Evolutionary conservation across 768 basidiomycete species (phyloP), one percentile per base, ranked within the genome.

Genomic region (Strobilomyces echinocephalus): DNA sequence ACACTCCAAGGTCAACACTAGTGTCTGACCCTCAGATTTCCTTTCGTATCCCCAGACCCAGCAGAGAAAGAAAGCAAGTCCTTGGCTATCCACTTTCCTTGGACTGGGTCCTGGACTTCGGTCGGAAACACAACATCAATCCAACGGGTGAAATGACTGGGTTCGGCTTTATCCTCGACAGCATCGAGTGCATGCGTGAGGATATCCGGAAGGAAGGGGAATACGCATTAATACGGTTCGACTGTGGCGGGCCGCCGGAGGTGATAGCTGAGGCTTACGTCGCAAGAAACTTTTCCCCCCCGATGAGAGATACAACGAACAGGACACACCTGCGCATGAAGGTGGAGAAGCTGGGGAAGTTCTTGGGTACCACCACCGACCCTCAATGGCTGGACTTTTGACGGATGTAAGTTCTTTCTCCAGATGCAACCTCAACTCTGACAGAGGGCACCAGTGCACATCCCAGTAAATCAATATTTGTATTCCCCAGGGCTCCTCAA

Each of bases 321-420:
- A 7, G 1, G 12, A 16, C 6, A 8, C 11, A 28, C 3, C 0
- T 44, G 20, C 8, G 0, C 5, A 16, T 15, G 6, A 35, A 36
- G 16, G 50, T 44, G 26, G 42, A 51, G n/a, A 51, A 43, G 34
- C 21, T 51, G 34, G 43, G 43, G 41, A 36, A 44, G 21, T 43
- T 51, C 34, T 35, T 51, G 34, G 42, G 43, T 20, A 51, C 42
- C 24, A 35, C 50, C 2, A 24, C 35, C 7, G 31, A 42, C 1
- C 40, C 33, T 26, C 5, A 18, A n/a, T 50, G 41, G 41, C 34
- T 42, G 15, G 14, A 24, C 11, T 1, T n/a, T 24, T 42, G 10
- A 42, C 21, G 2, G n/a, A 39, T 18, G 38, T 40, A 40, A 12
- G 30, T 41, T 30, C 30, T 10, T 12, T 47, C 21, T 24, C 14